These are phyloP conservation scores for Angomonas deanei DNA, from an alignment of 208 protist genomes.

Conservation along the genomic window DNA sequence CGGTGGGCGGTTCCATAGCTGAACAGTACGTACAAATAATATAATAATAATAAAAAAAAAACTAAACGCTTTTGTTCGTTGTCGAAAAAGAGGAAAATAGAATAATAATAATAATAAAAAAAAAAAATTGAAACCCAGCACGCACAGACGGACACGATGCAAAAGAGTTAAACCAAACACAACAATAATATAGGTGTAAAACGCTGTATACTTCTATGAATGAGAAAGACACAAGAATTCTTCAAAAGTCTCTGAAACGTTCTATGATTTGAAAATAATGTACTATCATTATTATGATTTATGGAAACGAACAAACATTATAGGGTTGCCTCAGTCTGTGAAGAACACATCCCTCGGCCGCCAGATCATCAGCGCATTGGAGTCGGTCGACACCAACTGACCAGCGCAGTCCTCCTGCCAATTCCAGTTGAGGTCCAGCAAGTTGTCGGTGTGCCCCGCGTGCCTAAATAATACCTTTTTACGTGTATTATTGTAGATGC, in stretches of 20 bases:
- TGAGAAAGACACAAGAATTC: background rate
- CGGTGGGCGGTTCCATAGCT: conserved; percentile 16
- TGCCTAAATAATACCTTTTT: conserved; percentile 72
- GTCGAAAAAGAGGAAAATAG: conserved; percentile 5
- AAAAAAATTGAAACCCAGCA: no score
- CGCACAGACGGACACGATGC: no score
- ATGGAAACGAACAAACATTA: background rate
- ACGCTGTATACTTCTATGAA: background rate
- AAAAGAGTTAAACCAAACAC: no score
- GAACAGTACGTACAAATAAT: no score
- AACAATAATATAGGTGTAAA: no score
- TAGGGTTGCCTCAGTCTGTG: conserved; percentile 1
- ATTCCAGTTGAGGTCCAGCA: conserved; percentile 84
- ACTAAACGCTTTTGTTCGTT: background rate
- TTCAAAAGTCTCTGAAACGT: no score
- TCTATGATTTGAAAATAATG: background rate
- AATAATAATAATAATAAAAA: conserved; percentile 4
- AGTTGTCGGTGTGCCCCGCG: conserved; percentile 71
- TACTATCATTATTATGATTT: background rate
- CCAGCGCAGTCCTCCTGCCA: conserved; percentile 81
- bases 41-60: background rate
- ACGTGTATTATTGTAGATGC: conserved; percentile 58
- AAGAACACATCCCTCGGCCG: conserved; percentile 82
- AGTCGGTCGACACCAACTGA: conserved; percentile 74
- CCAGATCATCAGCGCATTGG: conserved; percentile 86